phyloP scores from a whole-genome alignment of 2,329 filamentous ascomycete genomes.

The Thielaviopsis euricoi region DNA sequence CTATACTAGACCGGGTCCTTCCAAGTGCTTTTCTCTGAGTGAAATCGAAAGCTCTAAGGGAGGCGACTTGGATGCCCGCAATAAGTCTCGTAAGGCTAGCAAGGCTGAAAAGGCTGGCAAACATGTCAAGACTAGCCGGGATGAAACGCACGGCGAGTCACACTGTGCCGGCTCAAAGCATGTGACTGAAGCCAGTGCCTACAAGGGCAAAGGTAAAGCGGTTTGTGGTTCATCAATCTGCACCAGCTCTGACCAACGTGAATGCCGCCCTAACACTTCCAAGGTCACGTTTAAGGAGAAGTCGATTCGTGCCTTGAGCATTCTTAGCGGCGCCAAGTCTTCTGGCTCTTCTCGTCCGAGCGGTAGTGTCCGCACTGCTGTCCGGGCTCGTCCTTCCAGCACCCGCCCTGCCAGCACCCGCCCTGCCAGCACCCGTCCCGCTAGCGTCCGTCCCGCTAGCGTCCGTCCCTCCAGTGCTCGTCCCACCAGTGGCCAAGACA shows the following conservation, averaged over 20 bases:
- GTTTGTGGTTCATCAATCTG: not conserved
- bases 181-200: not conserved
- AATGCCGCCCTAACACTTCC: not conserved
- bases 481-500: too few relatives aligned
- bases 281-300: not conserved
- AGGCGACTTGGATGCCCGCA: not conserved
- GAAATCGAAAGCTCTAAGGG: not conserved
- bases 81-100: not conserved
- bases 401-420: too few relatives aligned
- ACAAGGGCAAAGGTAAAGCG: not conserved
- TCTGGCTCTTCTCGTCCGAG: not conserved
- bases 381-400: too few relatives aligned
- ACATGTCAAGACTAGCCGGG: not conserved
- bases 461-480: too few relatives aligned
- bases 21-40: not conserved
- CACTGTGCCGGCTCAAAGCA: not conserved
- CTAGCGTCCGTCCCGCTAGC: too few relatives aligned
- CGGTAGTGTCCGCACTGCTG: not conserved
- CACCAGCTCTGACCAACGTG: not conserved
- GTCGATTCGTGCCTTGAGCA: not conserved
- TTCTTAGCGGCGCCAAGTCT: not conserved
- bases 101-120: not conserved
- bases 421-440: too few relatives aligned
- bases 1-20: not conserved
- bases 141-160: not conserved